Evolutionary conservation across 106 monocot genomes (phyloP).

Genomic region (Posidonia australis): DNA sequence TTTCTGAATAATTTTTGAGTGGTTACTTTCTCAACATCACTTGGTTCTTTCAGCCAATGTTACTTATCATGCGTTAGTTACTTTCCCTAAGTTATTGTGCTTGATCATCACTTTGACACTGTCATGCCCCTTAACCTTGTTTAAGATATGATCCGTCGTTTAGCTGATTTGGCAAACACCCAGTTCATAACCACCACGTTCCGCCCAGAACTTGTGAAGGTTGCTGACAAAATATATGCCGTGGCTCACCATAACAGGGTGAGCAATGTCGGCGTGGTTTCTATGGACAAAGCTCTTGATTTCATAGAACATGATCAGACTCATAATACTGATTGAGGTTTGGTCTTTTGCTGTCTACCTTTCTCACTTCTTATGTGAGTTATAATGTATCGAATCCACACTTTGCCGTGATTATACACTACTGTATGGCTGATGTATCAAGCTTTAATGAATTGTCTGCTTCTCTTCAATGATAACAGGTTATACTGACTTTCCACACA

Average conservation of each 20-base stretch:
- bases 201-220: slow-evolving; percentile 85
- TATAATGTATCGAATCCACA: too few relatives aligned
- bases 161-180: slow-evolving; percentile 84
- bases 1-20: too few relatives aligned
- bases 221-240: slow-evolving; percentile 95
- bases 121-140: slow-evolving; percentile 7
- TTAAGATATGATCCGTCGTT: slow-evolving; percentile 88
- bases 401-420: too few relatives aligned
- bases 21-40: too few relatives aligned
- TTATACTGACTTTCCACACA: too few relatives aligned
- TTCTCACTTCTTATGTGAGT: too few relatives aligned
- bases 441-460: too few relatives aligned
- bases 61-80: not conserved
- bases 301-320: slow-evolving; percentile 93
- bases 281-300: slow-evolving; percentile 80
- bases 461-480: too few relatives aligned
- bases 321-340: slow-evolving; percentile 1
- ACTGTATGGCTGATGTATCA: too few relatives aligned
- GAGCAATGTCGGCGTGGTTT: slow-evolving; percentile 78
- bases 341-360: not conserved
- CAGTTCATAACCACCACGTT: slow-evolving; percentile 99
- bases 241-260: slow-evolving; percentile 96
- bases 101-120: not conserved
- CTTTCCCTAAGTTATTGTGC: not conserved
- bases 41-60: not conserved